Percentiles rank a stretch among this genome's conserved stretches.
Evolutionary conservation across 495 filamentous ascomycete genomes (phyloP).

Genomic region (Hypoxylon fuscum): DNA sequence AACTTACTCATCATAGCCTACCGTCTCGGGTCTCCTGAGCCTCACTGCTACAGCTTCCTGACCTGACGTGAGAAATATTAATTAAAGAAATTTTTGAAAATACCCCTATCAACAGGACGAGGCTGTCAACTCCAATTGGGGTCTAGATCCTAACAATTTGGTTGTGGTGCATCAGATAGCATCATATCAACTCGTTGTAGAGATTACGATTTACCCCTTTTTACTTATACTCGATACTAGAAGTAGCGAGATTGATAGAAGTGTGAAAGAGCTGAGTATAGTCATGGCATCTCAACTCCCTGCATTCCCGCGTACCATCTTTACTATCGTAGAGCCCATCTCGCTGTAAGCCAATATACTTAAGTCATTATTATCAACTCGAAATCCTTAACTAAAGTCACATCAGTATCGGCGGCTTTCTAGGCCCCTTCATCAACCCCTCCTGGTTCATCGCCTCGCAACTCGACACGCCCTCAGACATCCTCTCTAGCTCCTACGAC

Average conservation of each 20-base stretch:
- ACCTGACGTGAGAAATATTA: constrained; percentile 5
- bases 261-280: background rate
- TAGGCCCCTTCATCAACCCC: constrained; percentile 63
- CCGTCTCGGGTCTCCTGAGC: background rate
- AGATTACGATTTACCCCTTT: too few species aligned
- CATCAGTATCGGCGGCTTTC: constrained; percentile 62
- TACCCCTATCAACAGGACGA: background rate
- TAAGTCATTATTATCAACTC: too few species aligned
- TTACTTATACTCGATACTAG: too few species aligned
- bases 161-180: too few species aligned
- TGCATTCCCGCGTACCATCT: constrained; percentile 60
- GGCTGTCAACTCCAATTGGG: background rate
- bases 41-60: constrained; percentile 5
- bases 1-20: constrained; percentile 14
- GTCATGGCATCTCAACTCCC: constrained; percentile 63
- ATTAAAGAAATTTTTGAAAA: background rate
- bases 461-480: constrained; percentile 51
- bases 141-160: too few species aligned
- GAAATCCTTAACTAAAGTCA: too few species aligned
- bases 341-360: constrained; percentile 62
- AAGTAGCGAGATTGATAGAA: too few species aligned
- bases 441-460: constrained; percentile 69
- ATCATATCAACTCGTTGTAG: too few species aligned
- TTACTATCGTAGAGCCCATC: constrained; percentile 73
- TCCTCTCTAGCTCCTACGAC: constrained; percentile 30